Base-by-base conservation (phyloP, 2,329 filamentous ascomycete species). In the Xenosphaeropsis pyriputrescens region DNA sequence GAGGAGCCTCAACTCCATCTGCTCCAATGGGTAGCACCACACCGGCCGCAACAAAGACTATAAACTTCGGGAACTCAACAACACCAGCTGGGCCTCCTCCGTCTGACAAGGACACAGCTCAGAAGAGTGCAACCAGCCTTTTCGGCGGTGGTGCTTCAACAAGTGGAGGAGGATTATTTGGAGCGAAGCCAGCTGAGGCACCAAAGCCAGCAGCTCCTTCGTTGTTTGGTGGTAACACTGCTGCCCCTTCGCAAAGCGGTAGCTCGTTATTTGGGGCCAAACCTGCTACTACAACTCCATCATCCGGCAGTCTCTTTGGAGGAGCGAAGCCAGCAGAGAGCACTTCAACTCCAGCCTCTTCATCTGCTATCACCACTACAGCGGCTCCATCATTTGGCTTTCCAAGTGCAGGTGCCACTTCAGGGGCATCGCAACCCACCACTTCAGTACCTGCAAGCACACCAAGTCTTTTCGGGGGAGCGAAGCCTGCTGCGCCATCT, bases 41-140 rank as follows among this genome's bases (percentile, higher is more conserved):
- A 37, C 51, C 50, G 37, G 48, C 46, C 8, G 44, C 44, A 31
- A 38, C 43, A 29, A 47, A 46, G 35, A 43, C 41, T 26, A 45
- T 43, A 31, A 42, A 37, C 26, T 45, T 45, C 15, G 44, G 32
- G 18, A 42, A 32, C n/a, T 52, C 50, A 15, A 54, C 50, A 15
- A 56, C 53, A n/a, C 53, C 53, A 26, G 51, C 51, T 32, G 53
- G 53, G 14, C 50, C 49, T 32, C 52, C 52, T 30, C 53, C 52
- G 30, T 40, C 48, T 39, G 47, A 45, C 12, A 32, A 18, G n/a
- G 30, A 22, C 9, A 9, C 32, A 30, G 29, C 32, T 45, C 41
- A 36, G 29, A 43, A 44, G 17, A 18, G 40, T 29, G 34, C 43
- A 36, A 44, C 38, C 15, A 39, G 41, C 11, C 29, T 49, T n/a